Conservation (phyloP, 192 early-diverging fungal species). For the Podila minutissima region DNA sequence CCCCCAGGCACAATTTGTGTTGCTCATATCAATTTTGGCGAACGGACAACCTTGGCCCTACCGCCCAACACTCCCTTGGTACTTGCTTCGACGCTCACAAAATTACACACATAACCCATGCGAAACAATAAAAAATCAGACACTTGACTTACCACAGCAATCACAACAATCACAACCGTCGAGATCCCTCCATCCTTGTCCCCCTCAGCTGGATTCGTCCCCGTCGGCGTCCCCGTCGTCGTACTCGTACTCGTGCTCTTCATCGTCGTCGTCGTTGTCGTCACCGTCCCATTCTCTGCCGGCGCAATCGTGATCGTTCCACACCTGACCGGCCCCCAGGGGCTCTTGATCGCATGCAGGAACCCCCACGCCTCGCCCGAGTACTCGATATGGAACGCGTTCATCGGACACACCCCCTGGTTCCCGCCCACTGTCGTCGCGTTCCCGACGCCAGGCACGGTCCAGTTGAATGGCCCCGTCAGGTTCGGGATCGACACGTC, state of each 20-base stretch:
- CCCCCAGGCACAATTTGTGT: background rate
- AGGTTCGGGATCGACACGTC: conserved; percentile 18
- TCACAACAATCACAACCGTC: conserved; percentile 18
- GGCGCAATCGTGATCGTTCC: conserved; percentile 37
- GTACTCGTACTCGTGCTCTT: conserved; percentile 2
- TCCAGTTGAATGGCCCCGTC: conserved; percentile 27
- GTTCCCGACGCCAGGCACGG: conserved; percentile 37
- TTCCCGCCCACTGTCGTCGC: conserved; percentile 28
- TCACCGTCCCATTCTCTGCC: conserved; percentile 8
- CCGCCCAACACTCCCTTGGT: too few species aligned
- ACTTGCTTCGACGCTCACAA: too few species aligned
- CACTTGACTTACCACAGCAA: conserved; percentile 35
- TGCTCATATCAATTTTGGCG: too few species aligned
- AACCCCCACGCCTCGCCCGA: conserved; percentile 13
- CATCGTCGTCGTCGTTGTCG: background rate
- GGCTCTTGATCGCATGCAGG: background rate
- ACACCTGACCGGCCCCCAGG: conserved; percentile 35
- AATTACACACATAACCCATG: too few species aligned
- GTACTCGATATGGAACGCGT: conserved; percentile 43
- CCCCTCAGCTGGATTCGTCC: background rate
- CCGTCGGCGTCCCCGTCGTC: conserved; percentile 14
- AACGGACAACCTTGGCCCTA: too few species aligned
- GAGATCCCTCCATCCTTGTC: conserved; percentile 8
- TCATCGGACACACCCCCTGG: conserved; percentile 15
- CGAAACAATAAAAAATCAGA: background rate